These are phyloP conservation scores for Chaetomium sp. DNA, from an alignment of 2,329 filamentous ascomycete species.

Conservation along the genomic window DNA sequence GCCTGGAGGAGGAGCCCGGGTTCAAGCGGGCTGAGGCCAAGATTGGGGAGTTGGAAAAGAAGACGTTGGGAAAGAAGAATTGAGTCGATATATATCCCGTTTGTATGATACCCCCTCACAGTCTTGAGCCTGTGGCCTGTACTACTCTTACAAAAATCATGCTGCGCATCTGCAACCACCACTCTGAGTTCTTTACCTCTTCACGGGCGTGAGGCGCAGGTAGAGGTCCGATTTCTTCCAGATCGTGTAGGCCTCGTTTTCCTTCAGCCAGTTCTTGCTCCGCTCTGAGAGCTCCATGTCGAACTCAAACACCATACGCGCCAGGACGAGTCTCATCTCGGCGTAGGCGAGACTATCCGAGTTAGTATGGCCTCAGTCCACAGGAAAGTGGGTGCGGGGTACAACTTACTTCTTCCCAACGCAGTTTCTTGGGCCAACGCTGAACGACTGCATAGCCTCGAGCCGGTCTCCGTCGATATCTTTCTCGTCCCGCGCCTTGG, in stretches of 20 bases:
- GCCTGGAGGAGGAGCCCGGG: conserved; percentile 47
- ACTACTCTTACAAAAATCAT: neutral
- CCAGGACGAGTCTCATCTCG: conserved; percentile 54
- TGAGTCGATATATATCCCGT: neutral
- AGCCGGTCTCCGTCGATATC: conserved; percentile 46
- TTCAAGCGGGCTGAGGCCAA: conserved; percentile 50
- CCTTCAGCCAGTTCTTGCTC: conserved; percentile 42
- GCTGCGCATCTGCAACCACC: neutral
- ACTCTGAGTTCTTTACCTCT: neutral
- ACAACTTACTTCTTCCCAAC: conserved; percentile 47
- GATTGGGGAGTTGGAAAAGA: conserved; percentile 43
- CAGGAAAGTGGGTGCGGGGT: neutral
- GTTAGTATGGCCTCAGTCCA: neutral
- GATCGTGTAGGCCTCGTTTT: conserved; percentile 43
- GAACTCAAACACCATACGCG: conserved; percentile 52
- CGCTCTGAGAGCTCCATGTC: conserved; percentile 47
- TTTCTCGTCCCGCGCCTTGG: conserved; percentile 34
- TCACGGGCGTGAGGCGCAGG: conserved; percentile 41
- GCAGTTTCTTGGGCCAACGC: conserved; percentile 52
- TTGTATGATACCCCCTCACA: neutral
- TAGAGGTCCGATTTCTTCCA: conserved; percentile 46
- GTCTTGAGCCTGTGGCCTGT: neutral
- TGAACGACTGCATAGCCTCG: conserved; percentile 51
- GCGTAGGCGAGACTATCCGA: conserved; percentile 46
- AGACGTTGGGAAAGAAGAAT: conserved; percentile 25